These are phyloP conservation scores for Piedraia hortae DNA, from an alignment of 2,329 filamentous ascomycete species.

Conservation along the genomic window DNA sequence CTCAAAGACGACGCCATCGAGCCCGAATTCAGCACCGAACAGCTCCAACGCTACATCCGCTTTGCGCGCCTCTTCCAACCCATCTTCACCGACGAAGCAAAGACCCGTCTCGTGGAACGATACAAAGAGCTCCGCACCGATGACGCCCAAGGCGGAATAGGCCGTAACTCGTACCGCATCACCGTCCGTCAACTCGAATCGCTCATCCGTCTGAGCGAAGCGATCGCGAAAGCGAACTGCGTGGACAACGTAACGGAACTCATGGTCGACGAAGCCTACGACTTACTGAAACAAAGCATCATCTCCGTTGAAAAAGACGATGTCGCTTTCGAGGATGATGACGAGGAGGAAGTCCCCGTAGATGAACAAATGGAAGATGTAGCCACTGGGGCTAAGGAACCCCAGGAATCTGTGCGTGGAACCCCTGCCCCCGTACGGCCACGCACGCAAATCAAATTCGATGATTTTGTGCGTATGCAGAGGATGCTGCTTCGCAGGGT, in stretches of 20 bases:
- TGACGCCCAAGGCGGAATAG: conserved; percentile 79
- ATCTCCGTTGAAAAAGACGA: conserved; percentile 97
- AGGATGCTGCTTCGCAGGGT: conserved; percentile 63
- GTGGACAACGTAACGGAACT: conserved; percentile 62
- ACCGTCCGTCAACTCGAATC: conserved; percentile 89
- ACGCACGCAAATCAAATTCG: conserved; percentile 78
- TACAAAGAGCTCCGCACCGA: conserved; percentile 90
- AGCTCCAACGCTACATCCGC: conserved; percentile 86
- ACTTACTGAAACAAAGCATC: conserved; percentile 75
- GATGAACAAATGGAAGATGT: conserved; percentile 22
- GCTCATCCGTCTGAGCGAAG: conserved; percentile 83
- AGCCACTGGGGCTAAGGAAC: conserved; percentile 15
- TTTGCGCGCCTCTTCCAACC: conserved; percentile 89
- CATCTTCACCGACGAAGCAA: conserved; percentile 70
- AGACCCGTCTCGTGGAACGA: conserved; percentile 57
- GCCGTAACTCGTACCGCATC: conserved; percentile 87
- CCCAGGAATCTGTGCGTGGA: conserved; percentile 15
- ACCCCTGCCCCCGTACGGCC: conserved; percentile 19
- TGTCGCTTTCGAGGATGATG: conserved; percentile 69
- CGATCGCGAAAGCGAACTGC: conserved; percentile 95
- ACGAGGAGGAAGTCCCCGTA: too few species aligned
- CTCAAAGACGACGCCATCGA: conserved; percentile 72
- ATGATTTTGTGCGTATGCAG: conserved; percentile 78
- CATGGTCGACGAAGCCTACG: conserved; percentile 80
- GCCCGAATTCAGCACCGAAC: conserved; percentile 87